These are phyloP conservation scores for Taphrina betulina DNA, from an alignment of 1,139 yeast species.

Conservation along the genomic window DNA sequence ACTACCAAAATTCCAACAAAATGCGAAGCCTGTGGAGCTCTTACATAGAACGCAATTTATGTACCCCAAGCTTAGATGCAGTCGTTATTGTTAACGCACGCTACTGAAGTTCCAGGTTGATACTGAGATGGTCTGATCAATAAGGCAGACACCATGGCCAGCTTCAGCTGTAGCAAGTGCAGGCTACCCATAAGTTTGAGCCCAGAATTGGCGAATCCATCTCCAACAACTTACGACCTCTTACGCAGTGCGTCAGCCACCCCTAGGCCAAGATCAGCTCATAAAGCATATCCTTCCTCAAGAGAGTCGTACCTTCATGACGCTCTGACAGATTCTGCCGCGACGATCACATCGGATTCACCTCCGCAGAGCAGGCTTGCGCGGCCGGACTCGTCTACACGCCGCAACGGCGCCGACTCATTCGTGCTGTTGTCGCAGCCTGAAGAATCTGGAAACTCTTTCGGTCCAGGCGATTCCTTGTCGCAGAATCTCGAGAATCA, in stretches of 20 bases:
- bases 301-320: constrained; percentile 13
- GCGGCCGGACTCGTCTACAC: background rate
- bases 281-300: constrained; percentile 13
- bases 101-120: too few species aligned
- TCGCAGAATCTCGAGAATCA: constrained; percentile 52
- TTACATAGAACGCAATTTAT: too few species aligned
- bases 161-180: constrained; percentile 30
- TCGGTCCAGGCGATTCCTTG: constrained; percentile 39
- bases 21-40: too few species aligned
- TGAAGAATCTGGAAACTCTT: constrained; percentile 35
- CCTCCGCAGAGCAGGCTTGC: background rate
- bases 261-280: constrained; percentile 5
- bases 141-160: too few species aligned
- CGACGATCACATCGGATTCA: constrained; percentile 3
- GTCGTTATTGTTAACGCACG: too few species aligned
- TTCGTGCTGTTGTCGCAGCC: constrained; percentile 38
- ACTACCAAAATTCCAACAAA: too few species aligned
- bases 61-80: too few species aligned
- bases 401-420: background rate
- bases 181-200: constrained; percentile 8
- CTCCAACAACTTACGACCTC: constrained; percentile 5
- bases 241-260: constrained; percentile 23
- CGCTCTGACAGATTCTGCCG: constrained; percentile 15
- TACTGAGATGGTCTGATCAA: too few species aligned
- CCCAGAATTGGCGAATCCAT: constrained; percentile 6